Conservation (phyloP, 768 basidiomycete genomes). For the Podaxis pistillaris region DNA sequence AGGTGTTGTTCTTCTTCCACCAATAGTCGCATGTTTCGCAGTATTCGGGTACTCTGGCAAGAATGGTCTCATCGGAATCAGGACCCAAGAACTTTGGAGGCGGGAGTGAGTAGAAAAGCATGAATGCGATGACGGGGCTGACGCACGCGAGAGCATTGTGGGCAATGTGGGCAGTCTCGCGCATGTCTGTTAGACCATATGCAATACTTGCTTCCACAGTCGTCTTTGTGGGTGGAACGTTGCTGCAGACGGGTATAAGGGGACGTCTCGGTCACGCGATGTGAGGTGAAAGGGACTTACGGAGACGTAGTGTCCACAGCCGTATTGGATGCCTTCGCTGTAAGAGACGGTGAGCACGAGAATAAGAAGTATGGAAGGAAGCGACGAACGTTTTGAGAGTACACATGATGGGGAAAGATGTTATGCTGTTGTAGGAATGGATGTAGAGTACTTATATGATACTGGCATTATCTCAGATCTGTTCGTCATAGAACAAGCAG, state of each 20-base stretch:
- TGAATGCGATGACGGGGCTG: slow-evolving; percentile 9
- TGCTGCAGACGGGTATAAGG: slow-evolving; percentile 36
- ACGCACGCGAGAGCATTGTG: slow-evolving; percentile 45
- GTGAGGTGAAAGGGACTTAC: slow-evolving; percentile 35
- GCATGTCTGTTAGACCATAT: slow-evolving; percentile 34
- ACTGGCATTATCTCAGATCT: slow-evolving; percentile 12
- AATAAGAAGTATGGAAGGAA: background rate
- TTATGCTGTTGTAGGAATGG: background rate
- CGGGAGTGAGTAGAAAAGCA: slow-evolving; percentile 9
- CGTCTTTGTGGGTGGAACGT: slow-evolving; percentile 46
- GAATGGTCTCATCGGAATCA: slow-evolving; percentile 62
- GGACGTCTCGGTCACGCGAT: slow-evolving; percentile 12
- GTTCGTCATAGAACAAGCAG: slow-evolving; percentile 5
- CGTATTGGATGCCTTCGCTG: slow-evolving; percentile 74
- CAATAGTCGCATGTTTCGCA: slow-evolving; percentile 61
- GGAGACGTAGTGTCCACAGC: slow-evolving; percentile 79
- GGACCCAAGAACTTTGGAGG: slow-evolving; percentile 64
- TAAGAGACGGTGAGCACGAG: slow-evolving; percentile 20
- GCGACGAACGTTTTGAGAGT: slow-evolving; percentile 51
- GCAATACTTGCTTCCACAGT: slow-evolving; percentile 50
- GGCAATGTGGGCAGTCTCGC: slow-evolving; percentile 35
- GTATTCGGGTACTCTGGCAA: slow-evolving; percentile 46
- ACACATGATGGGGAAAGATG: slow-evolving; percentile 40
- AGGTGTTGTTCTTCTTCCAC: slow-evolving; percentile 48
- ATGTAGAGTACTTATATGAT: slow-evolving; percentile 16